phyloP scores from a whole-genome alignment of 2,329 filamentous ascomycete genomes.

The Aspergillus nomiae region DNA sequence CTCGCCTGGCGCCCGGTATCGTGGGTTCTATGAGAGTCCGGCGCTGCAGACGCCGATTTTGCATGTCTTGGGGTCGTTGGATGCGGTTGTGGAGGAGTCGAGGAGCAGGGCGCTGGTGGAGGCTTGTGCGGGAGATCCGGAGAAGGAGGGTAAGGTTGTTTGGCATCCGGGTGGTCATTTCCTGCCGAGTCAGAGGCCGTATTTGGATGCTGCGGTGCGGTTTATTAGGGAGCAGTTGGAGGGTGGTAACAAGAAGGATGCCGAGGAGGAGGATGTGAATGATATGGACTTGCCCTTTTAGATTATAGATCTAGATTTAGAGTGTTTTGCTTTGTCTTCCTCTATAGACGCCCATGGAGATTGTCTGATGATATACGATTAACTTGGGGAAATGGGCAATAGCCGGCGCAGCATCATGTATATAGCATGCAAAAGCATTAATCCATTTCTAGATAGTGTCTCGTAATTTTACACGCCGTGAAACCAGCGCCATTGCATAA shows the following conservation, averaged over 20 bases:
- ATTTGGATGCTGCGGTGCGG: constrained; percentile 71
- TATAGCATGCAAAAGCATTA: constrained; percentile 12
- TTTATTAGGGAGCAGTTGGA: constrained; percentile 65
- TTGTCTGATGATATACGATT: background rate
- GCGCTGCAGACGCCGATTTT: constrained; percentile 74
- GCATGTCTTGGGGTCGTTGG: constrained; percentile 80
- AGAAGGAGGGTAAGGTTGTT: constrained; percentile 56
- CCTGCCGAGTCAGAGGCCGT: constrained; percentile 79
- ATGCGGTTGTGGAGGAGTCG: constrained; percentile 83
- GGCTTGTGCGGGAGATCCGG: constrained; percentile 58
- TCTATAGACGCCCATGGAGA: background rate
- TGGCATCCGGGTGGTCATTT: constrained; percentile 90
- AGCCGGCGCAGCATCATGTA: background rate
- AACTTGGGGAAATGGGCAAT: background rate
- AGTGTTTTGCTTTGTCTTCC: background rate
- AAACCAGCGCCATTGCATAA: constrained; percentile 15
- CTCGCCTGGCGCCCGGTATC: constrained; percentile 62
- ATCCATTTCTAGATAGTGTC: constrained; percentile 27
- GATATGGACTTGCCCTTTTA: constrained; percentile 70
- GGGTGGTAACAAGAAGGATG: constrained; percentile 41
- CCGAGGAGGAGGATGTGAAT: constrained; percentile 62
- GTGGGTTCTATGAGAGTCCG: constrained; percentile 70
- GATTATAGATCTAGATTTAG: constrained; percentile 15
- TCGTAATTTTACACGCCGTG: constrained; percentile 34
- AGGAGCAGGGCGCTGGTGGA: constrained; percentile 69